Percentiles rank a stretch among this genome's conserved stretches.
These are phyloP conservation scores for Melastoma malabathricum DNA, from an alignment of 345 rosid species.

Conservation along the genomic window DNA sequence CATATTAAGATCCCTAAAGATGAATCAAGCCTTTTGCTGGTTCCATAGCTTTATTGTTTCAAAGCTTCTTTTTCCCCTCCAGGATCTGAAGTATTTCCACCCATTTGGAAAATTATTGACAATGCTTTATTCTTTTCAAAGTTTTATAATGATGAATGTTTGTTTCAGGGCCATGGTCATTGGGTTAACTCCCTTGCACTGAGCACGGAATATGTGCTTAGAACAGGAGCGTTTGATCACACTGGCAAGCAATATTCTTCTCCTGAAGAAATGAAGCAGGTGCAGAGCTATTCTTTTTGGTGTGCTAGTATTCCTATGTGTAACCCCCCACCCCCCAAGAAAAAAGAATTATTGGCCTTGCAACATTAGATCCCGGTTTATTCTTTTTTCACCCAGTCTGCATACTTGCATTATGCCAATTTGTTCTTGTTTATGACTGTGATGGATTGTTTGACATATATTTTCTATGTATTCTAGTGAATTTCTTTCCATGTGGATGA, in stretches of 20 bases:
- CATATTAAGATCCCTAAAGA: not conserved
- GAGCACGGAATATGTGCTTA: slow-evolving; percentile 89
- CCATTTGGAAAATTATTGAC: not conserved
- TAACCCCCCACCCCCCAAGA: too few relatives aligned
- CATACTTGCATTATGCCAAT: too few relatives aligned
- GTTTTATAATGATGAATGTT: slow-evolving; percentile 4
- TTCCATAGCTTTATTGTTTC: too few relatives aligned
- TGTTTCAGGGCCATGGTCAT: slow-evolving; percentile 83
- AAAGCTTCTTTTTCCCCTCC: too few relatives aligned
- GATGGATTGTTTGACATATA: too few relatives aligned
- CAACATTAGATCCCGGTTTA: too few relatives aligned
- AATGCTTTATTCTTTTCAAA: not conserved
- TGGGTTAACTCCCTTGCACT: slow-evolving; percentile 96
- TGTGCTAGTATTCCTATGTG: too few relatives aligned
- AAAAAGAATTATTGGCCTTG: too few relatives aligned
- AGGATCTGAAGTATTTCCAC: too few relatives aligned
- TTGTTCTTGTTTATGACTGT: too few relatives aligned
- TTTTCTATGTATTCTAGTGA: not conserved
- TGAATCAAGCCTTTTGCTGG: too few relatives aligned
- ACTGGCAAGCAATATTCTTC: slow-evolving; percentile 63
- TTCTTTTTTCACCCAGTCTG: too few relatives aligned
- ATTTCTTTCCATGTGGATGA: not conserved
- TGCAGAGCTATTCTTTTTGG: slow-evolving; percentile 8
- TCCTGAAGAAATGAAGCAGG: slow-evolving; percentile 80
- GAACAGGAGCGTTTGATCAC: slow-evolving; percentile 94